Evolutionary conservation across 2,329 filamentous ascomycete genomes (phyloP), one percentile per base, ranked within the genome.

Genomic region (Podosphaera aphanis): DNA sequence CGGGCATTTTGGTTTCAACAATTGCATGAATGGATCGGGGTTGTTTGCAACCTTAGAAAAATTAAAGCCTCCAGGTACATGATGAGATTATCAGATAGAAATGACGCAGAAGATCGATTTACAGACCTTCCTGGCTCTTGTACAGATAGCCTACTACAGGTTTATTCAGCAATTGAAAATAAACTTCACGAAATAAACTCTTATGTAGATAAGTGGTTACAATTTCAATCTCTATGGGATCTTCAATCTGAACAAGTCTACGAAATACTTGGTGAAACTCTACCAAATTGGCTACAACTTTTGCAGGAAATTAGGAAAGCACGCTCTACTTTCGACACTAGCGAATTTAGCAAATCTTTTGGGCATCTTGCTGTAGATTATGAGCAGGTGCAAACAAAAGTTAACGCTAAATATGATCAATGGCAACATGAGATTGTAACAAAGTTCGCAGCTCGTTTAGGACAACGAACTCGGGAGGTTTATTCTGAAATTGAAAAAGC

Each of bases 341-440:
- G 88, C 7, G 90, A 94, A 59, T 83, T 92, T 52, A 90, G 80
- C 61, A 80, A 83, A 35, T 81, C 80, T 1, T 98, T 99, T 59
- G 90, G 90, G 3, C 88, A 93, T 61, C 77, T 95, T 46, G 84
- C 81, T 3, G 85, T 99, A 57, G 88, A 98, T 60, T 98, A 98
- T 57, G 90, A 95, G 56, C 92, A 98, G 62, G 90, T 98, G 0
- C 92, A 98, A 62, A 84, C 88, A 47, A 94, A 93, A 63, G 90
- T 99, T 61, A 98, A 95, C 57, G 84, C 85, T 55, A 98, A 95
- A 61, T 99, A 98, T 59, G 92, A 99, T 59, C 88, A 95, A 61
- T 98, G 92, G 90, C 90, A 99, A 61, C 84, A 94, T 56, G 90
- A 99, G 53, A 93, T 98, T 46, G 69, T 95, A 33, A 74, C 82